phyloP scores from a whole-genome alignment of 305 asterid species.

The Solanum hybrid region DNA sequence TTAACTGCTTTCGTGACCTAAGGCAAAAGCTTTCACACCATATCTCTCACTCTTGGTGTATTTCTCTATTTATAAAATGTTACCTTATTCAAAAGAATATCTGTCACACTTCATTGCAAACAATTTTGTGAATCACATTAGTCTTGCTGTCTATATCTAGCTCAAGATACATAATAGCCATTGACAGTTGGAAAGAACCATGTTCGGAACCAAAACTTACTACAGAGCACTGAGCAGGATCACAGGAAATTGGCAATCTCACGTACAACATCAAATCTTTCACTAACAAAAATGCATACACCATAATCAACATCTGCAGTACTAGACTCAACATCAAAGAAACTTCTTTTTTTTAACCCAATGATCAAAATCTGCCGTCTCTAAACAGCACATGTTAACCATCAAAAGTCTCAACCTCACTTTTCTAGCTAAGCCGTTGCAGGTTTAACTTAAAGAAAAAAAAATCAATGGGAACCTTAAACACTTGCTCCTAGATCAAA shows the following conservation, averaged over 20 bases:
- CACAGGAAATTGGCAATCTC: background rate
- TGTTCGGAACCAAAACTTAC: background rate
- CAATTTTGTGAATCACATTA: background rate
- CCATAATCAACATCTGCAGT: background rate
- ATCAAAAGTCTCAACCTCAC: background rate
- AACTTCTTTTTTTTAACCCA: background rate
- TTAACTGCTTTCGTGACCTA: background rate
- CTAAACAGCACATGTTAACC: background rate
- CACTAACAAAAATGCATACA: background rate
- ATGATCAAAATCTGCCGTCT: background rate
- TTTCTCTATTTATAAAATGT: background rate
- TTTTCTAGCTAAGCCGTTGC: background rate
- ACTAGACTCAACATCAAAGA: background rate
- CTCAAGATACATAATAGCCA: conserved; percentile 1
- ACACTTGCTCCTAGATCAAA: background rate
- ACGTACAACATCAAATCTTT: background rate
- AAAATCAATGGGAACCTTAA: background rate
- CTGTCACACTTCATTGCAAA: background rate
- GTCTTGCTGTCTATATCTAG: background rate
- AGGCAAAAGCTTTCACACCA: background rate
- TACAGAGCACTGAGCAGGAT: background rate
- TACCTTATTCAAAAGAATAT: background rate
- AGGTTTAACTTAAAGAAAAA: background rate
- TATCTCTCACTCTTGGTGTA: background rate
- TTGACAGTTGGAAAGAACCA: background rate